Evolutionary conservation across 2,329 filamentous ascomycete species (phyloP).

Genomic region (Bipolaris gigantea): DNA sequence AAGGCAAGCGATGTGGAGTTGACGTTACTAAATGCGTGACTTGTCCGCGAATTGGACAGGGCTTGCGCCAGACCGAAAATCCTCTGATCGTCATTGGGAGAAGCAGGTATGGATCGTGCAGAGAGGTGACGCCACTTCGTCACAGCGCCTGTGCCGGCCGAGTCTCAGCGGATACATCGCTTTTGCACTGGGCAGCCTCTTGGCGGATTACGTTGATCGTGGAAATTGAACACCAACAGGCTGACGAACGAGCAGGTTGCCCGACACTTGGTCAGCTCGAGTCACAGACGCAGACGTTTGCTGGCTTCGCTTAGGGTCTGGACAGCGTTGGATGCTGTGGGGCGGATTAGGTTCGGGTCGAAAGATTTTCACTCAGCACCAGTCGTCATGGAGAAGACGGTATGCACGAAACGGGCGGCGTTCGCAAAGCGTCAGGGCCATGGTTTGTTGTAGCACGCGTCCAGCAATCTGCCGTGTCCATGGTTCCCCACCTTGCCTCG

Average conservation of each 20-base stretch:
- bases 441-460: background rate
- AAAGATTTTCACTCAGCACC: background rate
- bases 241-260: background rate
- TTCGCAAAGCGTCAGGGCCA: background rate
- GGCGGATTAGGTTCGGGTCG: background rate
- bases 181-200: conserved; percentile 5
- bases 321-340: background rate
- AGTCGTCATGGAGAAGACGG: background rate
- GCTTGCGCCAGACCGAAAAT: conserved; percentile 15
- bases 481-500: conserved; percentile 1
- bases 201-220: conserved; percentile 2
- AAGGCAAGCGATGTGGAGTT: conserved; percentile 20
- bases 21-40: conserved; percentile 18
- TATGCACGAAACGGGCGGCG: background rate
- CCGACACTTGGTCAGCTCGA: conserved; percentile 2
- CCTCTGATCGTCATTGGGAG: conserved; percentile 20
- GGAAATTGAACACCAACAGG: background rate
- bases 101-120: conserved; percentile 17
- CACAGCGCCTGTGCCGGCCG: conserved; percentile 11
- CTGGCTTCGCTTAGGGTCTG: background rate
- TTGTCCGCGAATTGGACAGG: conserved; percentile 15
- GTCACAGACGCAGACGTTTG: background rate
- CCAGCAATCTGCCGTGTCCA: conserved; percentile 2
- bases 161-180: conserved; percentile 9
- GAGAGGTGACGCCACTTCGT: conserved; percentile 21